Base-by-base conservation (phyloP, 2,329 filamentous ascomycete genomes). In the Sporothrix humicola region DNA sequence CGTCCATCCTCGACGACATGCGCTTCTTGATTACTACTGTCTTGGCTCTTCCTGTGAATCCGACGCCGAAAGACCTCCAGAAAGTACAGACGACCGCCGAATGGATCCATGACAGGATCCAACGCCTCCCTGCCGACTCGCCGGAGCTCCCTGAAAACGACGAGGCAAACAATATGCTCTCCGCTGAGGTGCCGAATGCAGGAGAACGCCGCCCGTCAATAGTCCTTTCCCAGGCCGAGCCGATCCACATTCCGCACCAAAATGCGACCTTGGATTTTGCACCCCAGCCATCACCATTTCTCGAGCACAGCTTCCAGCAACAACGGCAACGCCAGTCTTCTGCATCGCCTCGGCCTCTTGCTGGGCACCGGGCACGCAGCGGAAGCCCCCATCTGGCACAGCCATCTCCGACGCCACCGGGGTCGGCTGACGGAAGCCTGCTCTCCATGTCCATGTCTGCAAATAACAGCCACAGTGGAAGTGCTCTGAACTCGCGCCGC, bases 1-100 rank as follows among this genome's bases (percentile, higher is more conserved):
- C 86, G 4, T 81, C 82, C 15, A 85, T 88, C 70, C 82, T 88
- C 2, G 87, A 88, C 72, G 83, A 86, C 68, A 83, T 87, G 79
- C 83, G 86, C 4, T 83, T 83, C 26, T 79, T 88, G 1, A 80
- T 87, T n/a, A 78, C 81, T 13, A 78, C 82, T 2, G 82, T 87
- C 0, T 75, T 86, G 5, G 78, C 80, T 0, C 78, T 86, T n/a
- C 82, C 84, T 0, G 73, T 77, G 1, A 63, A 79, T 0, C 77
- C 84, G 2, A 80, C 81, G 0, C 46, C 76, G 0, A 81, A 82
- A 31, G 81, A 85, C 44, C 77, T 84, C 2, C 78, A 82, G 15
- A 82, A 82, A 63, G 79, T 87, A 1, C 77, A 79, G 37, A 79
- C 79, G 0, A 82, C 82, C 0, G 83, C 85, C 0, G 75, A 78